Evolutionary conservation across 306 rosid genomes (phyloP).

Genomic region (Cucumis hystrix): DNA sequence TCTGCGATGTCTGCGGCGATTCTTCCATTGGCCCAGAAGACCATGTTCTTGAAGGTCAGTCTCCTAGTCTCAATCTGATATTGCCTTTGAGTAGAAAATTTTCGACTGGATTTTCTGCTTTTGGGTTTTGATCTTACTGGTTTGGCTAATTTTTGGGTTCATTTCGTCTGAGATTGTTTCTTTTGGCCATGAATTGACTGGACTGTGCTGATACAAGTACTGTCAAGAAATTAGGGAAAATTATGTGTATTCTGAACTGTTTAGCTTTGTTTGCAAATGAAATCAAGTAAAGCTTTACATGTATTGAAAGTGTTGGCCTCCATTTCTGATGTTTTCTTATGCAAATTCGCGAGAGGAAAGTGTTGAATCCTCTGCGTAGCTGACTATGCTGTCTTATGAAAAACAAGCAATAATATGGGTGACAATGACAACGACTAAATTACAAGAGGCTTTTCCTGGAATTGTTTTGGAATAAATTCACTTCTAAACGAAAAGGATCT

Average conservation of each 20-base stretch:
- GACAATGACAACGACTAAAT: too few species aligned
- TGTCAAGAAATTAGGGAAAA: neutral
- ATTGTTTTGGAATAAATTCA: neutral
- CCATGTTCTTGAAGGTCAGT: conserved; percentile 66
- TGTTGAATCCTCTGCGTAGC: neutral
- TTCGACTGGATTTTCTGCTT: neutral
- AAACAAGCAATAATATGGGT: neutral
- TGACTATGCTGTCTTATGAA: neutral
- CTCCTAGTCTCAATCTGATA: neutral
- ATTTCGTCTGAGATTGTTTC: neutral
- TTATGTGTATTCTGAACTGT: neutral
- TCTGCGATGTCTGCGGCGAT: conserved; percentile 87
- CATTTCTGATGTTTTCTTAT: neutral
- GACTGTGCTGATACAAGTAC: neutral
- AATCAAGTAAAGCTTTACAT: neutral
- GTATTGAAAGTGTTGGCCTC: neutral
- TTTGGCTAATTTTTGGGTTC: neutral
- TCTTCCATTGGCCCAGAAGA: conserved; percentile 88
- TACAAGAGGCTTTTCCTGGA: neutral
- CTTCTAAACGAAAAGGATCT: neutral
- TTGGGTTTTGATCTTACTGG: neutral
- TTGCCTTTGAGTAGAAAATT: neutral
- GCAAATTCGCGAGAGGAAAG: neutral
- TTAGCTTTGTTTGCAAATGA: neutral
- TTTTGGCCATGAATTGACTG: neutral